phyloP scores from a whole-genome alignment of 2,329 filamentous ascomycete species.

The Elsinoe batatas region DNA sequence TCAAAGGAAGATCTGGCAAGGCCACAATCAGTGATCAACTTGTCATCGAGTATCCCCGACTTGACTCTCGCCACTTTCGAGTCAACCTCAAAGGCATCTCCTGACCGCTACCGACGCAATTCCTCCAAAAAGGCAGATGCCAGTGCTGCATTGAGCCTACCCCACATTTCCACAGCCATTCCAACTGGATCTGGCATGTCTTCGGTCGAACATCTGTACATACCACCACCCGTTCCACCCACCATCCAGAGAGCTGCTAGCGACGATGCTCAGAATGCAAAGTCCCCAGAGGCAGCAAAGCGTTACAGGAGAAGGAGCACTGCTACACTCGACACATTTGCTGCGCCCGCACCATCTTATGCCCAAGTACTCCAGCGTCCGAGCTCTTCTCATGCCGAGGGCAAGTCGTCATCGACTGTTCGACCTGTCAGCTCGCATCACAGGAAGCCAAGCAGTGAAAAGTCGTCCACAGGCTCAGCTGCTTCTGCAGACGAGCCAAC shows the following conservation, averaged over 20 bases:
- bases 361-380: conserved; percentile 19
- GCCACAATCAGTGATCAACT: conserved; percentile 33
- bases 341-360: conserved; percentile 20
- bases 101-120: conserved; percentile 73
- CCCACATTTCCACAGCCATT: conserved; percentile 24
- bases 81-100: conserved; percentile 55
- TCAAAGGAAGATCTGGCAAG: conserved; percentile 28
- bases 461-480: conserved; percentile 12
- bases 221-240: conserved; percentile 18
- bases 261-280: conserved; percentile 61
- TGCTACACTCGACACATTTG: conserved; percentile 19
- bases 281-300: conserved; percentile 57
- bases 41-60: conserved; percentile 44
- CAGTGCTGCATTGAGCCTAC: conserved; percentile 27
- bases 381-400: conserved; percentile 19
- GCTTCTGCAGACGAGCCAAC: conserved; percentile 13
- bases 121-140: conserved; percentile 46
- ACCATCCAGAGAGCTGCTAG: conserved; percentile 31
- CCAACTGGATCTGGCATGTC: conserved; percentile 47
- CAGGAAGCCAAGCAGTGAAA: conserved; percentile 20
- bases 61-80: conserved; percentile 47
- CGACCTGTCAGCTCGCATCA: conserved; percentile 28
- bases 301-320: conserved; percentile 75
- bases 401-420: conserved; percentile 25
- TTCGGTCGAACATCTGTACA: conserved; percentile 46